Percentiles rank a stretch among this genome's conserved stretches.
Conservation (phyloP, 164 flowering plant species). For the Nymphaea thermarum region DNA sequence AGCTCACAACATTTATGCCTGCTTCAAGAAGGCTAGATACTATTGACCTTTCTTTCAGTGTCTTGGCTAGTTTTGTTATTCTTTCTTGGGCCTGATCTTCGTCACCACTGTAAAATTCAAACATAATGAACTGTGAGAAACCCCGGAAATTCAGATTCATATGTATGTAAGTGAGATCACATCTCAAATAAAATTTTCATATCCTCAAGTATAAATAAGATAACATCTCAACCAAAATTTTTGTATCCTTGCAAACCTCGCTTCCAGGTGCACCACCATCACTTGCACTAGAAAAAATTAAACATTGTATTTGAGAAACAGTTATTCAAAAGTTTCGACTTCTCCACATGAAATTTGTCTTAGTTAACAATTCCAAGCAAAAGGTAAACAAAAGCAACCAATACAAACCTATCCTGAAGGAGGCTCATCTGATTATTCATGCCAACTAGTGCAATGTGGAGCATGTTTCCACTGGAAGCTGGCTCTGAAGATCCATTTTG, state of each 20-base stretch:
- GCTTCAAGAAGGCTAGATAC: constrained; percentile 56
- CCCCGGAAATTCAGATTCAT: not conserved
- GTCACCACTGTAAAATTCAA: constrained; percentile 65
- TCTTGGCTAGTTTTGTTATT: constrained; percentile 81
- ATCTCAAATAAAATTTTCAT: too few species aligned
- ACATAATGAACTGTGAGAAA: not conserved
- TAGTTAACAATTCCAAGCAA: not conserved
- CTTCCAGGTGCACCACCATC: not conserved
- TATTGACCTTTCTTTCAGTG: constrained; percentile 71
- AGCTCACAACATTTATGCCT: constrained; percentile 84
- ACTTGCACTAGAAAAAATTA: too few species aligned
- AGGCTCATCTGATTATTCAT: constrained; percentile 93
- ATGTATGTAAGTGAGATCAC: not conserved
- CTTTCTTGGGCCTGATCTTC: constrained; percentile 99
- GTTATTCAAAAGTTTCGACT: not conserved
- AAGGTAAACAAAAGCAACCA: not conserved
- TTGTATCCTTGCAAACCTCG: not conserved
- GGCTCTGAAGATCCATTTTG: constrained; percentile 31
- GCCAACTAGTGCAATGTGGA: constrained; percentile 89
- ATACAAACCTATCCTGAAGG: constrained; percentile 88
- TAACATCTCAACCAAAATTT: not conserved
- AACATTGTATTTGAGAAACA: too few species aligned
- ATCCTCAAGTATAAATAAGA: too few species aligned
- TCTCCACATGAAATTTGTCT: not conserved
- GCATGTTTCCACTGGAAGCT: constrained; percentile 61